phyloP scores from a whole-genome alignment of 371 early-diverging fungal species.

The Mucor velutinosus region DNA sequence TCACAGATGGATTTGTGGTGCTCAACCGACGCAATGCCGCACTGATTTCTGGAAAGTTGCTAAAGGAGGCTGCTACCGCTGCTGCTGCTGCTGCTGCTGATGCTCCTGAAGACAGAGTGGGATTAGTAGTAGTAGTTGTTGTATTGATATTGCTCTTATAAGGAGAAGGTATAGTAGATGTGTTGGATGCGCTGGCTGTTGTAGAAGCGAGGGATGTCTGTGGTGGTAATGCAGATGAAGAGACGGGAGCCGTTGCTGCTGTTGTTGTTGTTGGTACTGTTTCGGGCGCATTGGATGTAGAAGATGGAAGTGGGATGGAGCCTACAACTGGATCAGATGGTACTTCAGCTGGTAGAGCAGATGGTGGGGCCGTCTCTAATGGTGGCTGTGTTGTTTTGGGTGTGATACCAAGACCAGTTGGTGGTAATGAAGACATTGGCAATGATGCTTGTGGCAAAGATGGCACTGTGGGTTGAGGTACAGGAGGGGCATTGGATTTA shows the following conservation, averaged over 20 bases:
- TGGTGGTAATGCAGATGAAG: neutral
- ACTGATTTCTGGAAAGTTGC: conserved; percentile 31
- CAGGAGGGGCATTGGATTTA: neutral
- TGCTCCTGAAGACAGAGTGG: neutral
- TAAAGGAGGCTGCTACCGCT: neutral
- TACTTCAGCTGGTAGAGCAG: too few species aligned
- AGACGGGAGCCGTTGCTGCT: neutral
- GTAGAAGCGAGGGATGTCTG: neutral
- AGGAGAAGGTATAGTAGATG: neutral
- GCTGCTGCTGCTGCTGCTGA: neutral
- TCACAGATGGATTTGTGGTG: conserved; percentile 13
- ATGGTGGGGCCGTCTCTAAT: neutral
- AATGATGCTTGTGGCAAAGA: neutral
- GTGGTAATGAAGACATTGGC: too few species aligned
- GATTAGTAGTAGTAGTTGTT: neutral
- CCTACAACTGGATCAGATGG: neutral
- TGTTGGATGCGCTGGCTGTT: neutral
- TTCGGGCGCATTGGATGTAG: neutral
- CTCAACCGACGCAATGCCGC: conserved; percentile 33
- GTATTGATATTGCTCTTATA: neutral
- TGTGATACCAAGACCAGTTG: neutral
- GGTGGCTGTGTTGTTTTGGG: neutral
- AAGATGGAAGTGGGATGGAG: neutral
- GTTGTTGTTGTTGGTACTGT: neutral
- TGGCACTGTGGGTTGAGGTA: neutral